phyloP scores from a whole-genome alignment of 2,329 filamentous ascomycete species.

The Nemania serpens region DNA sequence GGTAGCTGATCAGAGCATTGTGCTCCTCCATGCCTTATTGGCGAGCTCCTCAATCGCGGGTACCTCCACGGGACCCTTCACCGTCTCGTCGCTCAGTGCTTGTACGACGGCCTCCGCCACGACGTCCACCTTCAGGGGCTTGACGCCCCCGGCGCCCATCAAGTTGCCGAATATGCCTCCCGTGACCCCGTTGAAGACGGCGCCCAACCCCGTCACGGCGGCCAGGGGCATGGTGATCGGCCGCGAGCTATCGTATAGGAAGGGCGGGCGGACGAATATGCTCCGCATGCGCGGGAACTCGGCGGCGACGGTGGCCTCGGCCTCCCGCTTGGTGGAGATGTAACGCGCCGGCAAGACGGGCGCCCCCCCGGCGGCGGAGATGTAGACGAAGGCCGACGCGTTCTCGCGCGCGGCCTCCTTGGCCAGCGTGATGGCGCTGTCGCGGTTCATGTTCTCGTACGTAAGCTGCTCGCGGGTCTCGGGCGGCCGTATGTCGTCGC shows the following conservation, averaged over 20 bases:
- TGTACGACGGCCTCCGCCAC: conserved; percentile 92
- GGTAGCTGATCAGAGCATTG: conserved; percentile 73
- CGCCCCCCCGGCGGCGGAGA: conserved; percentile 85
- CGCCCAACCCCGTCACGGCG: conserved; percentile 73
- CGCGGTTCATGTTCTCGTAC: conserved; percentile 97
- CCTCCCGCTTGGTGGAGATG: conserved; percentile 88
- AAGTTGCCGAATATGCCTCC: conserved; percentile 76
- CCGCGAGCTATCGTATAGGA: conserved; percentile 86
- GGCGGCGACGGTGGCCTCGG: conserved; percentile 74
- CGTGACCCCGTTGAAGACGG: conserved; percentile 75
- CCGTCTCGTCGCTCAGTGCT: conserved; percentile 73
- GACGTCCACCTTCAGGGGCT: conserved; percentile 84
- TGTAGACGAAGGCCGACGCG: conserved; percentile 77
- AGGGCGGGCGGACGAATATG: conserved; percentile 82
- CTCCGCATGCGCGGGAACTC: conserved; percentile 76
- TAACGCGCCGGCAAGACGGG: conserved; percentile 85
- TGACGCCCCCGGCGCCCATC: conserved; percentile 81
- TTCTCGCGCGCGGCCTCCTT: conserved; percentile 70
- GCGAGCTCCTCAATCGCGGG: conserved; percentile 81
- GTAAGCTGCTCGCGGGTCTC: conserved; percentile 79
- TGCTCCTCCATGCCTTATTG: conserved; percentile 82
- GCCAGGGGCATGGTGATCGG: conserved; percentile 85
- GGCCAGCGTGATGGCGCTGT: conserved; percentile 82
- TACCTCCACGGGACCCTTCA: conserved; percentile 77
- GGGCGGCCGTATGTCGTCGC: conserved; percentile 62